Conservation (phyloP, 163 green algal species). For the Scenedesmus sp. region DNA sequence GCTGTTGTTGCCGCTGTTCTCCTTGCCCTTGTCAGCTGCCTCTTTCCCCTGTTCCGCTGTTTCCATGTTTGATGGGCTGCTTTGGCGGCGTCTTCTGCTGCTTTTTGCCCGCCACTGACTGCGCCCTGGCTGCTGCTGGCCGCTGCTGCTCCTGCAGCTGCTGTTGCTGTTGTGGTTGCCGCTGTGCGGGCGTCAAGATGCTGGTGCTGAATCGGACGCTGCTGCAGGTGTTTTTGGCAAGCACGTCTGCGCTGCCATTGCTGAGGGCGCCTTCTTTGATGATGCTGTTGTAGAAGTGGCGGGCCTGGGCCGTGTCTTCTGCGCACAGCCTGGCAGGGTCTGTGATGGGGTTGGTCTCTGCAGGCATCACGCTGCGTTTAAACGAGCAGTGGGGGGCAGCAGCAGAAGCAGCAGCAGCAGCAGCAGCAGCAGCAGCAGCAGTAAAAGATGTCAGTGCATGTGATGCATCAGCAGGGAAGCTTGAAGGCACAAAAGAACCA, state of each 20-base stretch:
- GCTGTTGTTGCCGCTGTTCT: neutral
- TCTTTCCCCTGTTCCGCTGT: neutral
- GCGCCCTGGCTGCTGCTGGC: conserved; percentile 1
- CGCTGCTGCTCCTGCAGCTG: conserved; percentile 25
- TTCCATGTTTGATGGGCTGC: neutral
- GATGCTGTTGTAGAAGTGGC: conserved; percentile 30
- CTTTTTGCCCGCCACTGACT: neutral
- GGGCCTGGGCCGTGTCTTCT: conserved; percentile 30
- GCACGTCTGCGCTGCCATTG: conserved; percentile 42
- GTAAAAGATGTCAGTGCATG: too few relatives aligned
- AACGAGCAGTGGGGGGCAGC: neutral
- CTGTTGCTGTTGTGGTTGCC: conserved; percentile 8
- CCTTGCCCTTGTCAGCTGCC: neutral
- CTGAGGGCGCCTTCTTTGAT: neutral
- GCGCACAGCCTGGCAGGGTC: conserved; percentile 28
- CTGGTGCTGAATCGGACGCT: conserved; percentile 19
- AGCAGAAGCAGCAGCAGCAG: conserved; percentile 32
- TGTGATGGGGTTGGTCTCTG: conserved; percentile 26
- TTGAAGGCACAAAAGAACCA: too few relatives aligned
- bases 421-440: too few relatives aligned
- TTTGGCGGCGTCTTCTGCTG: conserved; percentile 14
- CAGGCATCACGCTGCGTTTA: conserved; percentile 40
- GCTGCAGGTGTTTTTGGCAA: conserved; percentile 44
- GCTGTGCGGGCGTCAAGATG: conserved; percentile 11
- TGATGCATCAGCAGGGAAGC: too few relatives aligned